phyloP scores from a whole-genome alignment of 2,329 filamentous ascomycete species.

The Claviceps purpurea region DNA sequence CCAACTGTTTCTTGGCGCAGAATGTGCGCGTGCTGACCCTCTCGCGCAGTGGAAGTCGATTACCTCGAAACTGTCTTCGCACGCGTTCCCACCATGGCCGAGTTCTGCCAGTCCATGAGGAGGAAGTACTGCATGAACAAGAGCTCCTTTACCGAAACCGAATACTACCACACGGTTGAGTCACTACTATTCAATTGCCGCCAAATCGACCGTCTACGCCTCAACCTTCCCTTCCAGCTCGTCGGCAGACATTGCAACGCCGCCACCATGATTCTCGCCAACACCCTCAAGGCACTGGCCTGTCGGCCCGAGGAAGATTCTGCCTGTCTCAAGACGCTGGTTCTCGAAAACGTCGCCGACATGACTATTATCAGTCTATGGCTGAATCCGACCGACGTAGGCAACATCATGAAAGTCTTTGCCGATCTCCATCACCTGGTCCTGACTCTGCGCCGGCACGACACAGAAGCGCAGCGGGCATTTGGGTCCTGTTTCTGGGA shows the following conservation, averaged over 20 bases:
- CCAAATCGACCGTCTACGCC: slow-evolving; percentile 30
- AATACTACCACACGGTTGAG: slow-evolving; percentile 29
- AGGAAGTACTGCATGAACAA: slow-evolving; percentile 35
- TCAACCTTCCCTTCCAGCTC: slow-evolving; percentile 39
- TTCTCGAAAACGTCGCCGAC: slow-evolving; percentile 37
- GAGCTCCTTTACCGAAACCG: slow-evolving; percentile 33
- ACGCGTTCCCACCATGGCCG: slow-evolving; percentile 30
- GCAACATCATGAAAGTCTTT: slow-evolving; percentile 32
- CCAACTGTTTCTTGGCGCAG: too few relatives aligned
- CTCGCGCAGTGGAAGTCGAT: slow-evolving; percentile 31
- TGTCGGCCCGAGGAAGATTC: slow-evolving; percentile 31
- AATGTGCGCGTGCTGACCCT: slow-evolving; percentile 5
- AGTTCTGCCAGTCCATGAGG: slow-evolving; percentile 30
- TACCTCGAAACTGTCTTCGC: slow-evolving; percentile 33
- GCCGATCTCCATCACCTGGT: slow-evolving; percentile 29
- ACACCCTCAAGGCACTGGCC: slow-evolving; percentile 35
- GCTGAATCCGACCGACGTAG: slow-evolving; percentile 36
- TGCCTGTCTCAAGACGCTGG: slow-evolving; percentile 28
- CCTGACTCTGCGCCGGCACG: slow-evolving; percentile 32
- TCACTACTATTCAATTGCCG: slow-evolving; percentile 31
- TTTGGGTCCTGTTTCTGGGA: slow-evolving; percentile 37
- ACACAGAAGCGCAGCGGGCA: slow-evolving; percentile 21
- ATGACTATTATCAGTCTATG: slow-evolving; percentile 33
- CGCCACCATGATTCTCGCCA: slow-evolving; percentile 38
- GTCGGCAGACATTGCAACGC: slow-evolving; percentile 31